phyloP scores from a whole-genome alignment of 805 yeast species.

The Saccharomycopsis synnaedendra region DNA sequence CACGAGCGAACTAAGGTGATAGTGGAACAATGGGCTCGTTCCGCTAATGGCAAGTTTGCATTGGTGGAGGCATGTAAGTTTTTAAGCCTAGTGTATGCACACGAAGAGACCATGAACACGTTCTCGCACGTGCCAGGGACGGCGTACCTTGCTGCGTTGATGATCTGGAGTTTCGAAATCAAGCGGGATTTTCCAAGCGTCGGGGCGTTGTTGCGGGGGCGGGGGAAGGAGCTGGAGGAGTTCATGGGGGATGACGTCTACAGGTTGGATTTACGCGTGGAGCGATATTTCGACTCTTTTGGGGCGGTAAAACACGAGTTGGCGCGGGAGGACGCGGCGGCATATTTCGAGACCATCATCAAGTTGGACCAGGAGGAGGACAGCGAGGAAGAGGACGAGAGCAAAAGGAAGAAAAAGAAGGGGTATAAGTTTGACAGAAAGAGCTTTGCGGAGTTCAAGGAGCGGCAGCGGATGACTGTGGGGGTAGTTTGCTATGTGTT shows the following conservation, averaged over 20 bases:
- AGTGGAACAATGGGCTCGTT: conserved; percentile 21
- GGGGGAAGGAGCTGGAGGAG: background rate
- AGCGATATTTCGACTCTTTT: conserved; percentile 1
- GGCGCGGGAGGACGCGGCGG: conserved; percentile 2
- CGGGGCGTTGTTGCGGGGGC: background rate
- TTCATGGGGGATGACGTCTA: background rate
- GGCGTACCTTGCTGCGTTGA: conserved; percentile 16
- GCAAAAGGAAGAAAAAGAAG: background rate
- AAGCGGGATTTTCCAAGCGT: conserved; percentile 2
- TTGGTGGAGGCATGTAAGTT: conserved; percentile 21
- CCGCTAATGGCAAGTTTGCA: conserved; percentile 21
- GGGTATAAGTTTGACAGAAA: background rate
- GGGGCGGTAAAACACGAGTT: conserved; percentile 1
- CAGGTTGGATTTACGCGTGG: background rate
- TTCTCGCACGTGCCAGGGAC: conserved; percentile 21
- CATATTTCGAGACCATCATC: conserved; percentile 1
- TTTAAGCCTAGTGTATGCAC: conserved; percentile 20
- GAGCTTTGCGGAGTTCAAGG: background rate
- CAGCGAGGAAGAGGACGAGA: background rate
- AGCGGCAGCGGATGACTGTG: conserved; percentile 6
- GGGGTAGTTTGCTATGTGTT: conserved; percentile 11
- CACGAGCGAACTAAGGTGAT: conserved; percentile 14
- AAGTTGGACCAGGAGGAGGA: background rate
- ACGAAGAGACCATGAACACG: conserved; percentile 18
- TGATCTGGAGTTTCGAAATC: conserved; percentile 18